Base-by-base conservation (phyloP, 2,329 filamentous ascomycete genomes). In the Aphanocladium album region DNA sequence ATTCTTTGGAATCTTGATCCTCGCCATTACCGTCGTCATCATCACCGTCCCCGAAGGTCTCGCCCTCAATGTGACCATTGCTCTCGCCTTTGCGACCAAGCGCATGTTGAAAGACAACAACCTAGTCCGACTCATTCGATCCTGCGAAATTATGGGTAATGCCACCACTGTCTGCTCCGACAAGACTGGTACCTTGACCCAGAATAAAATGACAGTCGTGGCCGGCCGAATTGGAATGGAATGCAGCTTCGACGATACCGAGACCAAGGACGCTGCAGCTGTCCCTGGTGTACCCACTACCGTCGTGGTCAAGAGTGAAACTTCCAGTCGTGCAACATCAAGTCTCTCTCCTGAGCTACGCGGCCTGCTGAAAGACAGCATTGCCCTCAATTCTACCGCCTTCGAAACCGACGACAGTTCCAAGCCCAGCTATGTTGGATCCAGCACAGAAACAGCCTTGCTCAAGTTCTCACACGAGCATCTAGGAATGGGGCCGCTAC, bases 121-220 rank as follows among this genome's bases (percentile, higher is more conserved):
- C 62, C 69, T 87, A 50, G 84, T 87, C 50, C 82, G 84, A 14
- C 74, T 83, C 35, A 72, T 87, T 37, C 78, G 81, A 55, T 83
- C 84, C 1, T 85, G 83, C 65, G 84, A 87, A 65, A 85, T 83
- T 6, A 87, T 87, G 84, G 84, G 84, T 8, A 86, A 86, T 65
- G 83, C 83, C 9, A 87, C 84, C 0, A 84, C 80, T 8, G 80
- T 88, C 53, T 87, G 85, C 68, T 87, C 84, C 0, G 85, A 88
- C 66, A 88, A 88, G 70, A 88, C 85, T 0, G 85, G 85, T 4
- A 88, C 85, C 1, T 73, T 88, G 23, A 88, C 85, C 0, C 80
- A 85, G 64, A 86, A 87, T 64, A 82, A 83, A 64, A 87, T 87
- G 84, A 82, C 77, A 3, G 80, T 85, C 3, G 83, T 86, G 17